Evolutionary conservation across 1,139 yeast species (phyloP).

Genomic region (Diutina siamensis): DNA sequence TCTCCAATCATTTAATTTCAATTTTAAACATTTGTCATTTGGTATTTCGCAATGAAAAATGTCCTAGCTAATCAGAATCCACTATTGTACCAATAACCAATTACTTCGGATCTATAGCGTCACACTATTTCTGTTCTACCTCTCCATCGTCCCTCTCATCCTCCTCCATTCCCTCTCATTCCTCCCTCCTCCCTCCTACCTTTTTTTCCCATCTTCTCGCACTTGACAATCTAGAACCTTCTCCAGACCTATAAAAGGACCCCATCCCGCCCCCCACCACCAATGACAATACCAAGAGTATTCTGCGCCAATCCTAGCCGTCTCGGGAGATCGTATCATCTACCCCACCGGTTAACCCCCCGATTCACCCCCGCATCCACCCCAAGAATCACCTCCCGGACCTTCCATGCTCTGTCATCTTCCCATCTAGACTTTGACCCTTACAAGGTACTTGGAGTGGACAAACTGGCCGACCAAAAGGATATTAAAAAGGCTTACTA

Average conservation of each 20-base stretch:
- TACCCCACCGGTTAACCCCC: too few relatives aligned
- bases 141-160: too few relatives aligned
- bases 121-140: too few relatives aligned
- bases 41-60: too few relatives aligned
- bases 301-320: not conserved
- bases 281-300: not conserved
- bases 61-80: too few relatives aligned
- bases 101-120: too few relatives aligned
- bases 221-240: not conserved
- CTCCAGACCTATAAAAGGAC: too few relatives aligned
- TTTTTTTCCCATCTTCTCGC: not conserved
- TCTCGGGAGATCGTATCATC: not conserved
- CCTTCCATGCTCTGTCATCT: not conserved
- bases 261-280: too few relatives aligned
- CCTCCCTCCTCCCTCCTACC: not conserved
- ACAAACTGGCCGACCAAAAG: conserved; percentile 55
- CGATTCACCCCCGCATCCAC: too few relatives aligned
- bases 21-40: too few relatives aligned
- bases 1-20: too few relatives aligned
- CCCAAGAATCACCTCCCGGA: not conserved
- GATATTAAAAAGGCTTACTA: conserved; percentile 93
- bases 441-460: conserved; percentile 71
- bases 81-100: too few relatives aligned
- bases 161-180: not conserved
- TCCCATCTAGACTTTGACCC: conserved; percentile 50